These are phyloP conservation scores for Boletus subcaerulescens DNA, from an alignment of 768 basidiomycete genomes.

Conservation along the genomic window DNA sequence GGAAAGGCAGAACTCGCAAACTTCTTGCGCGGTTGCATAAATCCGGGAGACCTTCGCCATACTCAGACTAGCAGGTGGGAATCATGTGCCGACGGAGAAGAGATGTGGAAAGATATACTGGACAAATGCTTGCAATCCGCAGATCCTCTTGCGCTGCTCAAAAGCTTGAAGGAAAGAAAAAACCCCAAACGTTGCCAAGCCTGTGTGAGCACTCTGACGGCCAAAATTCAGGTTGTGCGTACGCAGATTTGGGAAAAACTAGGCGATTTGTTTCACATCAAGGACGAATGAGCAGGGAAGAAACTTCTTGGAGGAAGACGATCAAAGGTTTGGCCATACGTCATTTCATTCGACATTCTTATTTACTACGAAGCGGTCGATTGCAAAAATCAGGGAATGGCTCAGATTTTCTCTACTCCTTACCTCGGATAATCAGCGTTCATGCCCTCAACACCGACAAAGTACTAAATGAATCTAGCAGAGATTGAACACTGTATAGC, in stretches of 20 bases:
- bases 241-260: constrained; percentile 4
- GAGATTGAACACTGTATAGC: too few species aligned
- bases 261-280: constrained; percentile 5
- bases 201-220: neutral
- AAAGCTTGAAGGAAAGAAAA: too few species aligned
- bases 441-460: too few species aligned
- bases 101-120: neutral
- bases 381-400: neutral
- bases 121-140: neutral
- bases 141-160: constrained; percentile 6
- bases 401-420: neutral
- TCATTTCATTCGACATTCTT: neutral
- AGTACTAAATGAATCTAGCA: too few species aligned
- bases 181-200: neutral
- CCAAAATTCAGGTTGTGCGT: neutral
- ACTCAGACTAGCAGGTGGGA: neutral
- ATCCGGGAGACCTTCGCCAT: neutral
- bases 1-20: constrained; percentile 6
- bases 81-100: neutral
- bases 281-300: neutral
- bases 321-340: neutral
- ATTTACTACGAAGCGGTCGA: neutral
- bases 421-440: too few species aligned
- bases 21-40: neutral
- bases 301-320: neutral